Evolutionary conservation across 1,284 basidiomycete species (phyloP).

Genomic region (Flammula alnicola): DNA sequence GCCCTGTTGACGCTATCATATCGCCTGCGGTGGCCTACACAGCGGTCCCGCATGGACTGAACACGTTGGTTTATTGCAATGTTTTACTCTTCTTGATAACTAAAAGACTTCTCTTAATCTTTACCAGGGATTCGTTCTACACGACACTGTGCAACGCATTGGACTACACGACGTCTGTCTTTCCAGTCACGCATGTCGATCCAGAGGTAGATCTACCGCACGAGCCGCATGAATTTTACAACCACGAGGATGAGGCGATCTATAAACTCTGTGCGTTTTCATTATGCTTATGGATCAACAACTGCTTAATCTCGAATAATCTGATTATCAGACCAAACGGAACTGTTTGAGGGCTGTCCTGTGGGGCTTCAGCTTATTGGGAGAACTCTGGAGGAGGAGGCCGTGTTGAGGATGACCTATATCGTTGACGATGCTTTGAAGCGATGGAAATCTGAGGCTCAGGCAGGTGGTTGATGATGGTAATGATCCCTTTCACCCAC

Average conservation of each 20-base stretch:
- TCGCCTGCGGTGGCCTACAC: slow-evolving; percentile 55
- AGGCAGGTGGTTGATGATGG: neutral
- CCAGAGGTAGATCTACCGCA: slow-evolving; percentile 45
- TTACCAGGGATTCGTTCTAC: slow-evolving; percentile 47
- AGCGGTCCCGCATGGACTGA: slow-evolving; percentile 54
- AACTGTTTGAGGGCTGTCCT: slow-evolving; percentile 62
- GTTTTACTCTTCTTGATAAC: neutral
- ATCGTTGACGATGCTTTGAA: slow-evolving; percentile 50
- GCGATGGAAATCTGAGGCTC: slow-evolving; percentile 8
- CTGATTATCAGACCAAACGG: slow-evolving; percentile 67
- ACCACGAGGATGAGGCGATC: slow-evolving; percentile 53
- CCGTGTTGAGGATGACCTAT: slow-evolving; percentile 59
- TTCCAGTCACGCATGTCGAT: slow-evolving; percentile 68
- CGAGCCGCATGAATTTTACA: slow-evolving; percentile 52
- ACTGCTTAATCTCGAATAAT: too few species aligned
- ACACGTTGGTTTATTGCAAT: slow-evolving; percentile 33
- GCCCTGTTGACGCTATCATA: slow-evolving; percentile 67
- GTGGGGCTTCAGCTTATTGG: slow-evolving; percentile 72
- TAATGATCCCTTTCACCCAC: too few species aligned
- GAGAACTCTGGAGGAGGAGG: slow-evolving; percentile 66
- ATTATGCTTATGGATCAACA: too few species aligned
- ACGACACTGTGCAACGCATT: slow-evolving; percentile 68
- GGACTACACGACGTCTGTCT: slow-evolving; percentile 62
- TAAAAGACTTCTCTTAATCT: neutral
- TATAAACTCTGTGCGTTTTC: slow-evolving; percentile 59